phyloP scores from a whole-genome alignment of 345 rosid species.

The Noccaea caerulescens region DNA sequence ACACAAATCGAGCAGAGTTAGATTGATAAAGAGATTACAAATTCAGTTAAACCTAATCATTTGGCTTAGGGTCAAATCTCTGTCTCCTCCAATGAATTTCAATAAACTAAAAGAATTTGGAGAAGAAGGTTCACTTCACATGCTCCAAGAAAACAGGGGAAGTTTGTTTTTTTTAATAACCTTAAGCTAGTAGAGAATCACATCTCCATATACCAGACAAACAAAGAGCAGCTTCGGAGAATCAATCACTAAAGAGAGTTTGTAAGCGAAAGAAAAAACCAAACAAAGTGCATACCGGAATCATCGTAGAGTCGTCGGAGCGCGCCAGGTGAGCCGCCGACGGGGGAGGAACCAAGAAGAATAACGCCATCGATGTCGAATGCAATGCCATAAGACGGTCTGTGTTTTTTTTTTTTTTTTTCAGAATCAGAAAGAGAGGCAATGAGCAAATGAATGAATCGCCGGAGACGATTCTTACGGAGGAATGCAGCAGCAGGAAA shows the following conservation, averaged over 20 bases:
- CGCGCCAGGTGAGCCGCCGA: conserved; percentile 72
- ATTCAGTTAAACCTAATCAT: not conserved
- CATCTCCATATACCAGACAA: no score
- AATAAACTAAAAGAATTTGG: no score
- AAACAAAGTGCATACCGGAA: conserved; percentile 47
- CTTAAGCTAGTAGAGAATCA: no score
- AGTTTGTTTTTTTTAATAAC: no score
- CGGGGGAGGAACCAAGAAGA: conserved; percentile 69
- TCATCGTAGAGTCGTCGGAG: conserved; percentile 59
- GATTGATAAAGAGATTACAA: not conserved
- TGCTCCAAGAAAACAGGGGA: no score
- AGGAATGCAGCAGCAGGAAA: conserved; percentile 5
- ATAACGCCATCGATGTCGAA: conserved; percentile 92
- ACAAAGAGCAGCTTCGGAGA: not conserved
- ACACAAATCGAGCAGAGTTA: not conserved
- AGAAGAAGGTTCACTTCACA: no score
- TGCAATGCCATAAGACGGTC: conserved; percentile 72
- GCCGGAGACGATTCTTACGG: not conserved
- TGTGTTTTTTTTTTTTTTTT: conserved; percentile 15
- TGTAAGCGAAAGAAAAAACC: not conserved
- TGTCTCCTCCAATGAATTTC: no score
- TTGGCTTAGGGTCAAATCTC: no score
- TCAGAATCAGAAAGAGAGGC: conserved; percentile 9
- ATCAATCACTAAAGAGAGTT: not conserved
- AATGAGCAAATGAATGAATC: not conserved